Evolutionary conservation across 495 filamentous ascomycete genomes (phyloP).

Genomic region (Aspergillus indologenus): DNA sequence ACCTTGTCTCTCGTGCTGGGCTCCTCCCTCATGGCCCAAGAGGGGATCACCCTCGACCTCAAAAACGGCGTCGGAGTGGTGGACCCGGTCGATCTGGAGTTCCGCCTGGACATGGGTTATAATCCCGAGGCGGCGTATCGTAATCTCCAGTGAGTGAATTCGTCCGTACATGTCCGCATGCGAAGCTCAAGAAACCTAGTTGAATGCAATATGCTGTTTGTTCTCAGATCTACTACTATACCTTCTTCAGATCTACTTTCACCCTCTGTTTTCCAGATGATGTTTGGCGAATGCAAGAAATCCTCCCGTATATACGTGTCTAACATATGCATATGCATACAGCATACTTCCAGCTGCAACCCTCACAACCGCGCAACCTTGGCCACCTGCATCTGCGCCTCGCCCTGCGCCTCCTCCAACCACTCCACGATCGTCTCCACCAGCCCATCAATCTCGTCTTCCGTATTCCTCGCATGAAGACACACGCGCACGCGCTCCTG

Average conservation of each 20-base stretch:
- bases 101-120: not conserved
- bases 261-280: no score
- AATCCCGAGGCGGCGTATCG: not conserved
- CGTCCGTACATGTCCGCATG: no score
- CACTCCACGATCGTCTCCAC: conserved; percentile 38
- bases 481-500: conserved; percentile 49
- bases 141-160: no score
- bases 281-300: no score
- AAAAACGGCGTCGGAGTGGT: not conserved
- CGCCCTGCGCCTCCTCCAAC: conserved; percentile 28
- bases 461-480: conserved; percentile 49
- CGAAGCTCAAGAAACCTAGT: no score
- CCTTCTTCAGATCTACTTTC: no score
- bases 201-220: no score
- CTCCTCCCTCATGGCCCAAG: not conserved
- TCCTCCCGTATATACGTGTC: no score
- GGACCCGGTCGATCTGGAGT: not conserved
- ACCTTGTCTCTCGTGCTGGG: not conserved
- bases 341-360: no score
- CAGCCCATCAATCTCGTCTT: conserved; percentile 44
- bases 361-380: not conserved
- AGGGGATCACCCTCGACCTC: not conserved
- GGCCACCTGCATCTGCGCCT: not conserved
- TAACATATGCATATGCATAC: no score
- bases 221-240: no score